Base-by-base conservation (phyloP, 1,139 yeast species). In the Saccharomyces hybrid region DNA sequence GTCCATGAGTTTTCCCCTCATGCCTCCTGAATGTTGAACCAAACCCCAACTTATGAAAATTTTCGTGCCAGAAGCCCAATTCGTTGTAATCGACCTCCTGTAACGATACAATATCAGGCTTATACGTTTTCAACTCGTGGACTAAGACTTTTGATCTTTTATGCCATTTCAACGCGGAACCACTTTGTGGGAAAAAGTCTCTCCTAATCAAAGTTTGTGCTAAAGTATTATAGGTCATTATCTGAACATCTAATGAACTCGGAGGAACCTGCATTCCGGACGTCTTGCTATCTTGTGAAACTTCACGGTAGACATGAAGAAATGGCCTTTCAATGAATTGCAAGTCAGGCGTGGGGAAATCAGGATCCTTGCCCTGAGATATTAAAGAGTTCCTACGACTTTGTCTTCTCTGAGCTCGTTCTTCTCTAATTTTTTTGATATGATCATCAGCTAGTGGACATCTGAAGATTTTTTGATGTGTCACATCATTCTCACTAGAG, bases 161-260 rank as follows among this genome's bases (percentile, higher is more conserved):
- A 42, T 76, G 74, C 97, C 97, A 91, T 65, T 88, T 89, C 54
- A 91, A 72, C 0, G 91, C 90, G 52, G 80, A 78, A 0, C 95
- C 97, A 67, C 86, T 88, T 1, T 88, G 84, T 0, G 97, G 97
- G 60, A 88, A 90, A 57, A 88, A 68, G 48, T 78, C 81, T 52
- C 97, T 73, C 63, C 96, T 75, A 46, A 90, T 86, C 58, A 90
- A 73, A 0, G 93, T 82, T 65, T 90, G 98, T 0, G 97, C 97
- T 46, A 90, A 72, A 41, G 87, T 74, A 67, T 87, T 86, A 64
- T 86, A 86, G 0, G 88, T 78, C 90, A 86, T 83, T 46, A 86
- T 77, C 48, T 73, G 76, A 66, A 64, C 23, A 16, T 38, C 42
- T 11, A 38, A 38, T 16, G 42, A 38, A 4, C 23, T 38, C 13